Percentiles rank a stretch among this genome's conserved stretches.
Evolutionary conservation across 1,284 basidiomycete species (phyloP).

Genomic region (Ustilago tritici): DNA sequence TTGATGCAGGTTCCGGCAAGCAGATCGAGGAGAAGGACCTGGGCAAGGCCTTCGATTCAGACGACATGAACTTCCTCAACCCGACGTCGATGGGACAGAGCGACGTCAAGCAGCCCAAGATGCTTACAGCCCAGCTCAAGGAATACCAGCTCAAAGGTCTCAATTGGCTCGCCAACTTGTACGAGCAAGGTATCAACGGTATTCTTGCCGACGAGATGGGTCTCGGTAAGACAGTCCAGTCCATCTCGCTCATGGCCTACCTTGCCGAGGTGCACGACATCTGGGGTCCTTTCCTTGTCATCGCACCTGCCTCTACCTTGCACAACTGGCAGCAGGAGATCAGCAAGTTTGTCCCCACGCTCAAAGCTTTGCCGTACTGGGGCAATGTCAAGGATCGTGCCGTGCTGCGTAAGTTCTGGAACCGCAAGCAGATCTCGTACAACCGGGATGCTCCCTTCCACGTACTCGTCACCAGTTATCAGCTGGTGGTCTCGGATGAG

Average conservation of each 20-base stretch:
- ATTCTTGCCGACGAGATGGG: constrained; percentile 84
- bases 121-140: constrained; percentile 96
- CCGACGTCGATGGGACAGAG: constrained; percentile 88
- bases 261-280: constrained; percentile 97
- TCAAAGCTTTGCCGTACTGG: constrained; percentile 98
- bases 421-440: constrained; percentile 95
- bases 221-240: constrained; percentile 88
- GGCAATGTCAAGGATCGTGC: constrained; percentile 96
- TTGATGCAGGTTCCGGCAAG: constrained; percentile 33
- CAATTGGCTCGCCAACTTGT: constrained; percentile 97
- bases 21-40: constrained; percentile 61
- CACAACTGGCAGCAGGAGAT: constrained; percentile 99
- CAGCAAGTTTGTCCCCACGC: constrained; percentile 89
- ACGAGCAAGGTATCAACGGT: constrained; percentile 90
- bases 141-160: constrained; percentile 99
- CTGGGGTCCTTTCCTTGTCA: constrained; percentile 99
- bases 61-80: constrained; percentile 99
- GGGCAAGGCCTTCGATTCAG: constrained; percentile 72
- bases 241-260: constrained; percentile 95
- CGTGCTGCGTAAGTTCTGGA: constrained; percentile 96
- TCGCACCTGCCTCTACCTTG: constrained; percentile 95
- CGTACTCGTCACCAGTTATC: constrained; percentile 96
- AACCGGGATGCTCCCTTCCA: constrained; percentile 96
- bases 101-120: constrained; percentile 88
- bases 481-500: constrained; percentile 95